These are phyloP conservation scores for Beauveria asiatica DNA, from an alignment of 2,329 filamentous ascomycete species.

Conservation along the genomic window DNA sequence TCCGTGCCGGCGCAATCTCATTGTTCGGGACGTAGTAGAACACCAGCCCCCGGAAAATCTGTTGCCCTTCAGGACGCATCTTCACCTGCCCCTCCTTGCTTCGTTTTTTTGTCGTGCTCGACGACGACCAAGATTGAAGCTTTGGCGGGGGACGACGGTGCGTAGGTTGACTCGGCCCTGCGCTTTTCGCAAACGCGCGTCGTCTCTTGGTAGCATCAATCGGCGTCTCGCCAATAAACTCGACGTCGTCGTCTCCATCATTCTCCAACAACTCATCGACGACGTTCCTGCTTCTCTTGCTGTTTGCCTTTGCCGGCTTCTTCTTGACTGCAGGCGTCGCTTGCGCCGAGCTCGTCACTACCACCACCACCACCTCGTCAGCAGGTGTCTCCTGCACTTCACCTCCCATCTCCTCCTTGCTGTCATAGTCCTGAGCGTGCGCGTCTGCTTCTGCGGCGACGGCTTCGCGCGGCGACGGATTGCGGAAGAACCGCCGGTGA, in stretches of 20 bases:
- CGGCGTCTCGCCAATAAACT: conserved; percentile 9
- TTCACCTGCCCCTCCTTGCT: conserved; percentile 38
- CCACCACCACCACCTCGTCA: neutral
- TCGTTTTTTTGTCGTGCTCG: conserved; percentile 28
- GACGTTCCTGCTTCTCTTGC: neutral
- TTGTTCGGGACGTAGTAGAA: conserved; percentile 80
- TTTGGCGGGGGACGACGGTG: neutral
- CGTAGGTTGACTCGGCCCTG: neutral
- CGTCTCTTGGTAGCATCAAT: neutral
- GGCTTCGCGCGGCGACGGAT: neutral
- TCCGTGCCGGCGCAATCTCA: conserved; percentile 58
- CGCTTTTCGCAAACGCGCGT: conserved; percentile 3
- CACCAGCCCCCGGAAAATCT: conserved; percentile 51
- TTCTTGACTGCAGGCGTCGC: neutral
- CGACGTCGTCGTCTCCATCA: neutral
- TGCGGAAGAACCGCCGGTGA: conserved; percentile 22
- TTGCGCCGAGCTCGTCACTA: neutral
- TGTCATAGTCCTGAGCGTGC: too few relatives aligned
- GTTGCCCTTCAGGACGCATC: conserved; percentile 40
- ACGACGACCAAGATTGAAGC: neutral
- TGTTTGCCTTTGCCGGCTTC: neutral
- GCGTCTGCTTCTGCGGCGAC: neutral
- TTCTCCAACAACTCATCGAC: neutral
- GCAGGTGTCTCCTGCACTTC: neutral
- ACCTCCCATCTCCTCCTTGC: too few relatives aligned